Evolutionary conservation across 1,284 basidiomycete genomes (phyloP).

Genomic region (Ganoderma lucidum): DNA sequence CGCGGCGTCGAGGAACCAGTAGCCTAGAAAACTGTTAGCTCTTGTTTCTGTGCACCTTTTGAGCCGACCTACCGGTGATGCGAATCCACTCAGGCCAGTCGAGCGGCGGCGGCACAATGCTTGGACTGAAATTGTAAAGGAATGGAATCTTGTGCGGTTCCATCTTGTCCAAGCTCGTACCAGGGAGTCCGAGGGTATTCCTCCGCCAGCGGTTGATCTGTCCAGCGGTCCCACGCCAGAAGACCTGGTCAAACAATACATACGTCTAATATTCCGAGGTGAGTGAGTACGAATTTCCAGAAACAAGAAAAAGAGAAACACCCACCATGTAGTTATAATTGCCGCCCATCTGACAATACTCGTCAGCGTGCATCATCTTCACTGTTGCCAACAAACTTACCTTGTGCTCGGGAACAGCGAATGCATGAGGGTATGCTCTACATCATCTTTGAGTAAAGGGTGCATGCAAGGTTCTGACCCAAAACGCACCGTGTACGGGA

Average conservation of each 20-base stretch:
- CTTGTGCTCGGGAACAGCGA: conserved; percentile 94
- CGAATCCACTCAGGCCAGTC: conserved; percentile 99
- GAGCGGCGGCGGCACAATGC: conserved; percentile 87
- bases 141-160: conserved; percentile 97
- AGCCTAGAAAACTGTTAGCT: conserved; percentile 58
- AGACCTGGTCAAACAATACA: conserved; percentile 97
- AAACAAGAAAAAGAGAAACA: not conserved
- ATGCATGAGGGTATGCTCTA: conserved; percentile 96
- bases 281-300: not conserved
- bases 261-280: conserved; percentile 62
- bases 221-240: conserved; percentile 93
- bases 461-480: conserved; percentile 11
- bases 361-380: not conserved
- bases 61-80: conserved; percentile 72
- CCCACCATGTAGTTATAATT: conserved; percentile 96
- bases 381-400: conserved; percentile 43
- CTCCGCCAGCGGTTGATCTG: conserved; percentile 97
- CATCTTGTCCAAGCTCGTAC: conserved; percentile 92
- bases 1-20: conserved; percentile 95
- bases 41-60: too few species aligned
- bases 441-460: conserved; percentile 2
- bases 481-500: conserved; percentile 68
- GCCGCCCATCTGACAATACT: conserved; percentile 80
- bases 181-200: conserved; percentile 76
- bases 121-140: conserved; percentile 96